Evolutionary conservation across 805 yeast species (phyloP).

Genomic region (Zygosaccharomyces lentus): DNA sequence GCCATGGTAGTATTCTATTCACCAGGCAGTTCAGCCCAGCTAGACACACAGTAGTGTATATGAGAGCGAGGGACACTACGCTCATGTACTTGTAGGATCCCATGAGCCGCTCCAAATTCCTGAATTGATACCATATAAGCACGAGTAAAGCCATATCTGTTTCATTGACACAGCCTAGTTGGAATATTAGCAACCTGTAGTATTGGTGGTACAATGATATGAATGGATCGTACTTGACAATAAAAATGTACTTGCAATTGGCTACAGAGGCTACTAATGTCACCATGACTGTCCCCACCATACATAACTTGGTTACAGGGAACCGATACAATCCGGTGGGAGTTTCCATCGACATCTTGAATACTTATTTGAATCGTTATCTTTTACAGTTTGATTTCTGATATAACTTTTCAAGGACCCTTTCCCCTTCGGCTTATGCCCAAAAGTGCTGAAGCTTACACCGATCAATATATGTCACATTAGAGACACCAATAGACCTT

Average conservation of each 20-base stretch:
- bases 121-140: slow-evolving; percentile 47
- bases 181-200: slow-evolving; percentile 51
- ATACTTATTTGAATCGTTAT: background rate
- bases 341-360: slow-evolving; percentile 21
- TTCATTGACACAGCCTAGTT: slow-evolving; percentile 53
- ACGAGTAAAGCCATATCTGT: slow-evolving; percentile 49
- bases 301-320: slow-evolving; percentile 30
- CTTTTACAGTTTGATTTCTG: background rate
- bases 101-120: slow-evolving; percentile 52
- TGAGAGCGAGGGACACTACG: slow-evolving; percentile 40
- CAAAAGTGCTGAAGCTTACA: background rate
- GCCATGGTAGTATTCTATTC: slow-evolving; percentile 34
- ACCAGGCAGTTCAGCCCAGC: slow-evolving; percentile 33
- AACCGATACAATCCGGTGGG: slow-evolving; percentile 23
- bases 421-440: background rate
- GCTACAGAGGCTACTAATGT: slow-evolving; percentile 30
- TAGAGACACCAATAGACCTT: background rate
- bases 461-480: background rate
- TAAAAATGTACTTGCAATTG: slow-evolving; percentile 28
- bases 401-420: background rate
- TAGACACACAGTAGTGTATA: slow-evolving; percentile 45
- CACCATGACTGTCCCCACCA: slow-evolving; percentile 24
- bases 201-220: slow-evolving; percentile 51
- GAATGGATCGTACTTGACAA: slow-evolving; percentile 42
- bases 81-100: slow-evolving; percentile 54